phyloP scores from a whole-genome alignment of 1,139 yeast species.

The Geotrichum cucujoidarum region DNA sequence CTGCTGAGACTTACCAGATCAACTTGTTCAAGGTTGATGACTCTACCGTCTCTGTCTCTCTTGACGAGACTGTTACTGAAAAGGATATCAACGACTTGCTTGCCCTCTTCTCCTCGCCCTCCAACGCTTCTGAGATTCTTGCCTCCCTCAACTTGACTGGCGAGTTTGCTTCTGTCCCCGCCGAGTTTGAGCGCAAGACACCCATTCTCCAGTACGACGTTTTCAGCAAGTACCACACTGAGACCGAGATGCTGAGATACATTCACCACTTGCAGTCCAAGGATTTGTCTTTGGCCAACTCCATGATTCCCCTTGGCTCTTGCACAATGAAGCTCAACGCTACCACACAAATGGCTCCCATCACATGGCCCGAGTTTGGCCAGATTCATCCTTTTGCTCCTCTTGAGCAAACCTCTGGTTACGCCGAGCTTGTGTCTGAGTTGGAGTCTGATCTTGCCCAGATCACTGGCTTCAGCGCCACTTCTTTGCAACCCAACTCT shows the following conservation, averaged over 20 bases:
- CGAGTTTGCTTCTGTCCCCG: conserved; percentile 41
- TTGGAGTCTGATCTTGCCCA: conserved; percentile 81
- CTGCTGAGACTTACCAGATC: conserved; percentile 59
- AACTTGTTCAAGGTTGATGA: conserved; percentile 70
- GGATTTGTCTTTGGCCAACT: conserved; percentile 88
- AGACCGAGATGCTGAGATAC: conserved; percentile 90
- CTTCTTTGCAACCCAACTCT: conserved; percentile 92
- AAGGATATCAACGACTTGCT: conserved; percentile 57
- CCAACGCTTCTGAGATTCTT: conserved; percentile 20
- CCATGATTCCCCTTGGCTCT: conserved; percentile 96
- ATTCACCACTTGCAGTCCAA: conserved; percentile 78
- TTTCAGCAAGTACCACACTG: conserved; percentile 84
- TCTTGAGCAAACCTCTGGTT: conserved; percentile 77
- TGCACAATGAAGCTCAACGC: conserved; percentile 97
- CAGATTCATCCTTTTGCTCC: conserved; percentile 93
- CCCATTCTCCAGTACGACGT: conserved; percentile 71
- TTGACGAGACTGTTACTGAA: conserved; percentile 79
- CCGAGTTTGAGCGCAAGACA: conserved; percentile 50
- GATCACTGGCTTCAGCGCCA: conserved; percentile 91
- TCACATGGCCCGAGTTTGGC: conserved; percentile 90
- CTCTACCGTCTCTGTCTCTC: conserved; percentile 60
- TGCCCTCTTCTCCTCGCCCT: conserved; percentile 42
- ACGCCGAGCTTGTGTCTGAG: conserved; percentile 65
- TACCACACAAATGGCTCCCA: conserved; percentile 89
- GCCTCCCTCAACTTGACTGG: conserved; percentile 18